These are phyloP conservation scores for Sporobolomyces roseus DNA, from an alignment of 768 basidiomycete genomes.

Conservation along the genomic window DNA sequence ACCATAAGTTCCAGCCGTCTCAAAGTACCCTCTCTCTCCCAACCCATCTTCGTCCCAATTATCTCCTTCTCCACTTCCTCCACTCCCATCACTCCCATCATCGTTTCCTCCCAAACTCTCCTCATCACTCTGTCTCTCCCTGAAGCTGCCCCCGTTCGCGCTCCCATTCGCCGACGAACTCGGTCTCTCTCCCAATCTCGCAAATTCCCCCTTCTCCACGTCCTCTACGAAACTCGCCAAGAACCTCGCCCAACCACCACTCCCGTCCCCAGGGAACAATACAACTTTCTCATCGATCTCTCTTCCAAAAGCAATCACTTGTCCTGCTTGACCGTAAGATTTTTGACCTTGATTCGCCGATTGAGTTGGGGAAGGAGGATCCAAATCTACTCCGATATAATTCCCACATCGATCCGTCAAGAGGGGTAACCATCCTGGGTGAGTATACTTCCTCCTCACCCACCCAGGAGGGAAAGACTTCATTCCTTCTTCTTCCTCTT, in stretches of 20 bases:
- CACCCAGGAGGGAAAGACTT: slow-evolving; percentile 82
- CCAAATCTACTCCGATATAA: slow-evolving; percentile 92
- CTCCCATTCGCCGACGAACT: not conserved
- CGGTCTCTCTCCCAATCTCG: slow-evolving; percentile 29
- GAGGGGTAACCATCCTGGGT: slow-evolving; percentile 93
- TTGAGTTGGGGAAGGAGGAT: slow-evolving; percentile 54
- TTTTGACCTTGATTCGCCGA: slow-evolving; percentile 25
- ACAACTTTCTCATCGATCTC: slow-evolving; percentile 98
- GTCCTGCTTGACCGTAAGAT: slow-evolving; percentile 64
- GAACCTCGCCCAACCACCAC: slow-evolving; percentile 92
- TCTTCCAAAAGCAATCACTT: slow-evolving; percentile 97
- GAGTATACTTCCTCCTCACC: slow-evolving; percentile 84
- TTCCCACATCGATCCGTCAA: slow-evolving; percentile 90
- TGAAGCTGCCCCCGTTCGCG: not conserved
- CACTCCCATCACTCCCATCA: slow-evolving; percentile 47
- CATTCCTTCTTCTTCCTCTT: slow-evolving; percentile 58
- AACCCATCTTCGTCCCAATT: slow-evolving; percentile 64
- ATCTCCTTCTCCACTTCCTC: slow-evolving; percentile 55
- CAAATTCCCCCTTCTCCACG: slow-evolving; percentile 75
- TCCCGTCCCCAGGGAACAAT: slow-evolving; percentile 84
- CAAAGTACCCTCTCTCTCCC: slow-evolving; percentile 83
- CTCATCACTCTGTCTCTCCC: slow-evolving; percentile 54
- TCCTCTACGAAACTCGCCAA: slow-evolving; percentile 86
- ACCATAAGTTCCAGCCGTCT: slow-evolving; percentile 64
- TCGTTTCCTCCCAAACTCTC: slow-evolving; percentile 56